Percentiles rank a stretch among this genome's conserved stretches.
Evolutionary conservation across 164 flowering plant species (phyloP).

Genomic region (Echeveria elegans): DNA sequence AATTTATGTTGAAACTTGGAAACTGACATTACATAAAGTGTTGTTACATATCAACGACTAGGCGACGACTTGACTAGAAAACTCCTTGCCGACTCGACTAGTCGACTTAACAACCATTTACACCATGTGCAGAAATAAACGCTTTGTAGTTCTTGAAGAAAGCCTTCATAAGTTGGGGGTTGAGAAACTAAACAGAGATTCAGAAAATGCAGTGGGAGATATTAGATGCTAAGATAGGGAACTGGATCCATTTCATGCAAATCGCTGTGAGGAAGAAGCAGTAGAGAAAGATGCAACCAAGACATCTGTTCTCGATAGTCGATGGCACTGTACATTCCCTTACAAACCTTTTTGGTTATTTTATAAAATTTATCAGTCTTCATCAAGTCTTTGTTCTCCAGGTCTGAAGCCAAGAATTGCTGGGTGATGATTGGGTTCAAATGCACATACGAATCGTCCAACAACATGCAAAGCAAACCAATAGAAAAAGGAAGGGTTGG

Average conservation of each 20-base stretch:
- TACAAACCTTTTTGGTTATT: constrained; percentile 73
- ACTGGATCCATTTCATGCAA: background rate
- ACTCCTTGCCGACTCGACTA: too few relatives aligned
- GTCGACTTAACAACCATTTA: background rate
- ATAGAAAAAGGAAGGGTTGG: constrained; percentile 62
- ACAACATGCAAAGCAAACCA: constrained; percentile 79
- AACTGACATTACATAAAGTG: too few relatives aligned
- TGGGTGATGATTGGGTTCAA: constrained; percentile 85
- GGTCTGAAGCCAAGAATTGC: constrained; percentile 70
- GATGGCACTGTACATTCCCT: constrained; percentile 98
- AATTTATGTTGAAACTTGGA: too few relatives aligned
- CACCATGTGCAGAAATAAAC: constrained; percentile 47
- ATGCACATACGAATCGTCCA: constrained; percentile 63
- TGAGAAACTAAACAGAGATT: background rate
- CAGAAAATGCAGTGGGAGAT: background rate
- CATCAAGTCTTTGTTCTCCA: constrained; percentile 9
- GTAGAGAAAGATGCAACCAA: constrained; percentile 96
- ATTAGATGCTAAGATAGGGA: background rate
- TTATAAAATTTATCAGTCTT: background rate
- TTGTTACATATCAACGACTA: too few relatives aligned
- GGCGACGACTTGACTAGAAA: too few relatives aligned
- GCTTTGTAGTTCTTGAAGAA: constrained; percentile 71
- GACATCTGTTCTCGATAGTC: constrained; percentile 81
- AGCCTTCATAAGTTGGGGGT: constrained; percentile 56
- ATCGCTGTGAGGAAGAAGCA: constrained; percentile 37